Evolutionary conservation across 495 filamentous ascomycete genomes (phyloP), one percentile per base, ranked within the genome.

Genomic region (Diplogelasinospora grovesii): DNA sequence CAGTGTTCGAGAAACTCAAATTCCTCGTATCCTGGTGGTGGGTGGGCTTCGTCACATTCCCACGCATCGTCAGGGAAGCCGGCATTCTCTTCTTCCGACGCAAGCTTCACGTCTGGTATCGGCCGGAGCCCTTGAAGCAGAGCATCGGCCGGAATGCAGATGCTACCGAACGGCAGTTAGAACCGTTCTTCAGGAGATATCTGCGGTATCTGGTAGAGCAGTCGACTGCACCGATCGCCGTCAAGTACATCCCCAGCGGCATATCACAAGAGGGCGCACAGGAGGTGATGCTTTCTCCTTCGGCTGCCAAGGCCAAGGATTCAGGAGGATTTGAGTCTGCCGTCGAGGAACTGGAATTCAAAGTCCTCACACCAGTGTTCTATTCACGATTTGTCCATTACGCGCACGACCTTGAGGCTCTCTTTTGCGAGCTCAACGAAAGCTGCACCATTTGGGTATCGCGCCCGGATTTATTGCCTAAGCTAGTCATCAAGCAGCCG

Each of bases 1-100:
- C 57, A 2, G n/a, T 46, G 4, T 52, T 54, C 36, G 50, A 69
- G 8, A 70, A 64, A 31, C 37, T 61, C 13, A 52, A 24, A 22
- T 82, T 83, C 48, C 48, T 83, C 6, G 32, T 54, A 9, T 46
- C 55, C 9, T 83, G 79, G 73, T 74, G 70, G 61, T 83, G 77
- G 78, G 71, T 78, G 13, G 74, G 78, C 3, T 63, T 85, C 10
- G 59, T 73, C 5, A 81, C 81, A 0, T 76, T 78, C 40, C 78
- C 79, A 5, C 61, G 79, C 22, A 84, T 82, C 28, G 49, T 78
- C 6, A 65, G 61, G 42, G 65, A 84, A 59, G 79, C 80, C 4
- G 56, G 38, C 1, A 60, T 54, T 20, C 60, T 83, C 8, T 79
- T 73, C 46, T 74, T 78, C 45, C 30, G 41, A 8, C 60, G 64